Percentiles rank a stretch among this genome's conserved stretches.
Conservation (phyloP, 2,329 filamentous ascomycete species). For the Claviceps pazoutovae region DNA sequence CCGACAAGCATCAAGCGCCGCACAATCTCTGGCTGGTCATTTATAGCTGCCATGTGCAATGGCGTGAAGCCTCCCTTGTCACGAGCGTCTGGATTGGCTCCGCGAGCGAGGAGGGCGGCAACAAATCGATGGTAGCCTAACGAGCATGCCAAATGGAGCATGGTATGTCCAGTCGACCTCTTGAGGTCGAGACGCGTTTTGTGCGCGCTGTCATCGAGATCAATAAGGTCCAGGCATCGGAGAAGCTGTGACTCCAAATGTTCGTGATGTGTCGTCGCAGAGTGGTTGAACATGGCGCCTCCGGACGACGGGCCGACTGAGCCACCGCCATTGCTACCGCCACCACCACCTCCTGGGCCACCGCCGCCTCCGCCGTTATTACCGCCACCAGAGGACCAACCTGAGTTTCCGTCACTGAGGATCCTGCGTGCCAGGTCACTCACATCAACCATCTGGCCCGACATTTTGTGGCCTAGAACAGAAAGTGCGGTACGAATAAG, state of each 20-base stretch:
- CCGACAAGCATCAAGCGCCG: slow-evolving; percentile 59
- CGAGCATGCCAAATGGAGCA: slow-evolving; percentile 67
- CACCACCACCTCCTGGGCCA: slow-evolving; percentile 12
- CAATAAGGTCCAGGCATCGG: slow-evolving; percentile 63
- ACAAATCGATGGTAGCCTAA: slow-evolving; percentile 64
- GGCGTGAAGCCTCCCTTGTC: slow-evolving; percentile 73
- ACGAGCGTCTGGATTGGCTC: slow-evolving; percentile 60
- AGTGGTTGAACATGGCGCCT: slow-evolving; percentile 30
- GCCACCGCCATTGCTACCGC: slow-evolving; percentile 10
- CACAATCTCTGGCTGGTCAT: slow-evolving; percentile 62
- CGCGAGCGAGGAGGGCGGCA: slow-evolving; percentile 60
- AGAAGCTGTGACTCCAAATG: slow-evolving; percentile 57
- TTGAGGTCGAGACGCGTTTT: slow-evolving; percentile 53
- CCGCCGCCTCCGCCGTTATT: not conserved
- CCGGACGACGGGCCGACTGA: slow-evolving; percentile 26
- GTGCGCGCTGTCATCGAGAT: slow-evolving; percentile 59
- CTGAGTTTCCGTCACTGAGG: slow-evolving; percentile 32
- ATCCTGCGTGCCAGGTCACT: slow-evolving; percentile 48
- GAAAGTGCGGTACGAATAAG: slow-evolving; percentile 54
- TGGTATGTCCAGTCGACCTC: slow-evolving; percentile 56
- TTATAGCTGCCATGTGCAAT: slow-evolving; percentile 67
- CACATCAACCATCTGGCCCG: slow-evolving; percentile 46
- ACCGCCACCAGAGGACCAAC: slow-evolving; percentile 28
- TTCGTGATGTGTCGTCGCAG: slow-evolving; percentile 19
- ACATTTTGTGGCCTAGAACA: slow-evolving; percentile 50